Evolutionary conservation across 306 rosid genomes (phyloP), one percentile per base, ranked within the genome.

Genomic region (Morella rubra): DNA sequence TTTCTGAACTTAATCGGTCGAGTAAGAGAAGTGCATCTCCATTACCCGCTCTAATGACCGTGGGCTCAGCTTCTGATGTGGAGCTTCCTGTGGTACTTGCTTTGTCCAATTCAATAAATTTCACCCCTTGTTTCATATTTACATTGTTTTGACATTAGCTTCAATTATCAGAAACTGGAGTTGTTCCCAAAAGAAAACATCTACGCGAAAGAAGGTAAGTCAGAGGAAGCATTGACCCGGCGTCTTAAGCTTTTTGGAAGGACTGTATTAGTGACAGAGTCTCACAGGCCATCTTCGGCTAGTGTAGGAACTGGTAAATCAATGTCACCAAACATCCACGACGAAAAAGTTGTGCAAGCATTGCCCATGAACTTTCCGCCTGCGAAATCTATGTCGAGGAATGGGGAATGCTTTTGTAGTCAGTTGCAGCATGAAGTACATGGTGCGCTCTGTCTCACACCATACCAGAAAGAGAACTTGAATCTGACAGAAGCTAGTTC

Each of bases 191-290:
- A 76, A 3, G 91, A 80, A 46, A 72, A 62, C 47, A 79, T 41
- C 24, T 68, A 14, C 67, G 73, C 75, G 37, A 80, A 60, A 76
- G 91, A 82, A 2, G 82, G 60, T 59, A 78, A 79, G 32, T 49
- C 84, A 51, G 84, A 78, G 52, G 90, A 88, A 80, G 78, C 80
- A 44, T 80, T 87, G 1, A 8, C 76, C 9, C 81, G 86, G 14
- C 85, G 81, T 75, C 84, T 93, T 54, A 93, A 88, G 84, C 97
- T 93, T 69, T 91, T 93, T 41, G 98, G 98, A 49, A 80, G 85
- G 55, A 91, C 89, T 52, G 80, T 91, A 2, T n/a, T 85, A 10
- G 78, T 93, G 51, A 66, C 82, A 44, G 85, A 88, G 78, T 80
- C 86, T 51, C 53, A 81, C 40, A 59, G 72, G 60, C 78, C 85